Evolutionary conservation across 164 flowering plant species (phyloP), one percentile per base, ranked within the genome.

Genomic region (Cinnamomum chago): DNA sequence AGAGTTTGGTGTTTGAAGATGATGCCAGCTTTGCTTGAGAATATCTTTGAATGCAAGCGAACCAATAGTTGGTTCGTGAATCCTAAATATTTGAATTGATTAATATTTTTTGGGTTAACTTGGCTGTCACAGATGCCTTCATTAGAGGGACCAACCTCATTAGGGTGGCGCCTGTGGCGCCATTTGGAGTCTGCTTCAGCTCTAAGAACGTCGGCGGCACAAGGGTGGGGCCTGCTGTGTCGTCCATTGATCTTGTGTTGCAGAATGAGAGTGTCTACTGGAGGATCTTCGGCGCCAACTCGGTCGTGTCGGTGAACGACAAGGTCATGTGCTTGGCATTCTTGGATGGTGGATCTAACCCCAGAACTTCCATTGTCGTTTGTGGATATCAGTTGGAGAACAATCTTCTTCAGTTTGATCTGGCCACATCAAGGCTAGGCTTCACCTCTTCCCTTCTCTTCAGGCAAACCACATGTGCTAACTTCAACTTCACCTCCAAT

Each of bases 351-450:
- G 86, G 86, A 20, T 0, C 25, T 15, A 69, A 58, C 12, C 65
- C 78, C 3, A 79, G 70, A 30, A 75, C 81, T 10, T 67, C 81
- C 7, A 75, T 79, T 12, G 83, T 86, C 7, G 75, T 86, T 0
- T 86, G 88, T 1, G 84, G 79, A 23, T n/a, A 84, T 58, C 88
- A 85, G 62, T 14, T 75, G 73, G 83, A 83, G 80, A 78, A 87
- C 55, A 76, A 83, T 77, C 76, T 87, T 28, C 33, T 87, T n/a
- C 79, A 83, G 80, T 82, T 87, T 62, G 90, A 85, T 81, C 74
- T 85, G 62, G 82, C 65, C 0, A 72, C 55, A 7, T 81, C 84
- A 14, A 80, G 78, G 65, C 33, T 88, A 3, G 92, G 88, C 1
- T 88, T 88, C 65, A 87, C 82, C 79, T 76, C 82, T 1, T 82